Base-by-base conservation (phyloP, 768 basidiomycete genomes). In the Hypsizygus marmoreus region DNA sequence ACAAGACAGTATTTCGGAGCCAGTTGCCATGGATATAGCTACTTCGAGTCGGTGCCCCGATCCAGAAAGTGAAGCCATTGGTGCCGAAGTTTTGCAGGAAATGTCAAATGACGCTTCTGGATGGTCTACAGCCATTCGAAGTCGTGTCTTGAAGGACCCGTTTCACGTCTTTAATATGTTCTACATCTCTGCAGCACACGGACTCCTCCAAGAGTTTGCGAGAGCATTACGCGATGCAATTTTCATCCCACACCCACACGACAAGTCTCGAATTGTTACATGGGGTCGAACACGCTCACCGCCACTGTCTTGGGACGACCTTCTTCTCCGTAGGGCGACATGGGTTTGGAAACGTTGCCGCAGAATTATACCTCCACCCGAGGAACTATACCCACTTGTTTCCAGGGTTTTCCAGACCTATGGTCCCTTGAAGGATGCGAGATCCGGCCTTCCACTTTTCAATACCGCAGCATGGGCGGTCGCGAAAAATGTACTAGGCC, bases 141-240 rank as follows among this genome's bases (percentile, higher is more conserved):
- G 55, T 20, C 50, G 62, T 1, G 62, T 67, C 19, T 14, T 67
- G 0, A 63, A 66, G n/a, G 66, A 67, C 22, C 26, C 49, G 0
- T 67, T 58, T 30, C 64, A 66, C 34, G 35, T 63, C 0, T 63
- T 67, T 24, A 56, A 68, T 28, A 64, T 63, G 58, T 43, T 67
- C 19, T 47, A 53, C 2, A 55, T 67, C 11, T 55, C 62, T 0
- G 20, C 38, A 1, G 40, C 17, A 0, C 65, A 69, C 56, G 64
- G 59, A 2, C 48, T 66, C 10, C 56, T 57, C 6, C 17, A 48
- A n/a, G 44, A 50, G 4, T 62, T 62, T 50, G 19, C 49, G 6
- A 19, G 37, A 4, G 55, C 55, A 0, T 44, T 62, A 16, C 50
- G 53, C 7, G 60, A 60, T 45, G 61, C 61, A 9, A 51, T 62